Evolutionary conservation across 805 yeast genomes (phyloP).

Genomic region (Dipodascus geniculatus): DNA sequence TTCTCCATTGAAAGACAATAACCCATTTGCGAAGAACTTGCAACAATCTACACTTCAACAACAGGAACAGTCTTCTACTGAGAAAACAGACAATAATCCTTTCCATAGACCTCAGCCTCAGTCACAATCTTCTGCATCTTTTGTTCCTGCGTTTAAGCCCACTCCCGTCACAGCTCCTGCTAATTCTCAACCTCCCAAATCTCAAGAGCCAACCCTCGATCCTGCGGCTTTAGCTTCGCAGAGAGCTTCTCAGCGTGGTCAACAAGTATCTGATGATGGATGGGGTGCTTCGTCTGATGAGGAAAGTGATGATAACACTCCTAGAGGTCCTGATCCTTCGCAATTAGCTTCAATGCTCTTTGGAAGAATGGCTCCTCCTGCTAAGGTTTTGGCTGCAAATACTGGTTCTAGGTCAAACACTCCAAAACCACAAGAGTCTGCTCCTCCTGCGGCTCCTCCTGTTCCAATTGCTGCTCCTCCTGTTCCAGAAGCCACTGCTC

Average conservation of each 20-base stretch:
- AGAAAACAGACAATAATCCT: constrained; percentile 11
- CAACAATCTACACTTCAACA: background rate
- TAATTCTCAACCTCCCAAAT: constrained; percentile 11
- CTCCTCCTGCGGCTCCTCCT: constrained; percentile 13
- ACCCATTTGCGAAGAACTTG: constrained; percentile 7
- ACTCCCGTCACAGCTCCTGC: constrained; percentile 7
- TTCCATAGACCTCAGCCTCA: constrained; percentile 5
- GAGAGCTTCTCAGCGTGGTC: constrained; percentile 24
- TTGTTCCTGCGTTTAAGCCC: constrained; percentile 8
- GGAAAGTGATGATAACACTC: constrained; percentile 21
- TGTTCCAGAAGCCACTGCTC: constrained; percentile 19
- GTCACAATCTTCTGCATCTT: constrained; percentile 1
- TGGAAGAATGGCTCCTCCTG: constrained; percentile 29
- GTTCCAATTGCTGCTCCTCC: constrained; percentile 15
- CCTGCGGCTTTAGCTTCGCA: constrained; percentile 22
- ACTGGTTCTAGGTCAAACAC: constrained; percentile 5
- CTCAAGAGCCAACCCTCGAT: constrained; percentile 9
- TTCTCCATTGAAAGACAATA: constrained; percentile 8
- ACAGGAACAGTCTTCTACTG: background rate
- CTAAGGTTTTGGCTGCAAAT: constrained; percentile 13
- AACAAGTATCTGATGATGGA: constrained; percentile 24
- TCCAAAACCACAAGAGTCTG: constrained; percentile 5
- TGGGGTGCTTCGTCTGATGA: constrained; percentile 12
- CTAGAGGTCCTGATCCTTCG: constrained; percentile 29
- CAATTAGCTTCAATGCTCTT: constrained; percentile 32